Base-by-base conservation (phyloP, 352 stramenopile species). In the Pythium oligandrum region DNA sequence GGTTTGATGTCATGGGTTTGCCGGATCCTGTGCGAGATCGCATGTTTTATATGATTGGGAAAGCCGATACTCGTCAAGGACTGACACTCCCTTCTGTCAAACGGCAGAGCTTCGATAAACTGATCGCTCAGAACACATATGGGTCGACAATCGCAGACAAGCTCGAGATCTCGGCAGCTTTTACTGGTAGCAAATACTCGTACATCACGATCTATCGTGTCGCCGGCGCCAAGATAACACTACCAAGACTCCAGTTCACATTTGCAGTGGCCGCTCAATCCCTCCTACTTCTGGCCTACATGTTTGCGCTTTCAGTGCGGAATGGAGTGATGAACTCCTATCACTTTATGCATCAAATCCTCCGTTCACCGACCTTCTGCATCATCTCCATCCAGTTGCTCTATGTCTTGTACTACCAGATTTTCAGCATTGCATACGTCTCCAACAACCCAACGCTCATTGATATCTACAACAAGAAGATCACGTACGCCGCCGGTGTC, bases 321-420 rank as follows among this genome's bases (percentile, higher is more conserved):
- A 75, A 75, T 36, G 66, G 59, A 0, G 36, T 52, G 1, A 34
- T 69, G 9, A 57, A 54, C 33, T 70, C 63, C 4, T 69, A 67
- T 49, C 63, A 75, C 30, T 47, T 75, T 31, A 57, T 75, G 10
- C 58, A 69, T 2, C 67, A 75, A 46, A 37, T 71, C 8, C 42
- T 75, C 6, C 56, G 67, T 26, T 55, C 71, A 7, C 63, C 67
- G 30, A 70, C 60, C 30, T 72, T 72, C 49, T 67, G 43, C 47
- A 70, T 75, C 60, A 71, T 75, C 30, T 65, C 63, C 12, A 50
- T 71, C 7, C 56, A 75, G 39, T 39, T 75, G 17, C 38, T 75
- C 6, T 75, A 72, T 51, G 63, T 75, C 47, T 36, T 71, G 38
- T 75, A 75, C 63, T 75, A 67, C 51, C 67, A 75, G 51, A 70